Base-by-base conservation (phyloP, 495 filamentous ascomycete genomes). In the Penicillium ochrochloron region DNA sequence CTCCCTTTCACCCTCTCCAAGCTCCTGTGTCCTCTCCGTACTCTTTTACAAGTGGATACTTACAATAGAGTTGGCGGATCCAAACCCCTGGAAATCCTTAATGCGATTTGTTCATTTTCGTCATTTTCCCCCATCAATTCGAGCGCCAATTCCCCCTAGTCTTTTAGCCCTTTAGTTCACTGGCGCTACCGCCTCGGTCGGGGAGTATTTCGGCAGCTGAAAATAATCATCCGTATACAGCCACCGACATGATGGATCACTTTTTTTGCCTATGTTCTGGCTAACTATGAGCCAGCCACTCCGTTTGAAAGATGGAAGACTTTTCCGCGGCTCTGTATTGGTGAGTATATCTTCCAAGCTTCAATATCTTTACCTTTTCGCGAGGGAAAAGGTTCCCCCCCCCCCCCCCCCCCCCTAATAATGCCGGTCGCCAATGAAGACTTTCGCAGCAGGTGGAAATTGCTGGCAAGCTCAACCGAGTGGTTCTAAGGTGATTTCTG, bases 31-130 rank as follows among this genome's bases (percentile, higher is more conserved):
- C 25, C 29, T 33, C 9, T 31, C 14, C 5, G 14, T 23, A 4
- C 25, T 11, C 9, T 12, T n/a, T 12, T 7, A 14, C 27, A 9
- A 57, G 62, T 70, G 67, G 59, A 61, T 60, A 59, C 31, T 19
- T 15, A 31, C 27, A 62, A 62, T 71, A 71, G 64, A 64, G 67
- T 72, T 72, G 54, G 52, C 63, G 54, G 65, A 59, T 50, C 70
- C 70, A 70, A 65, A 44, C 23, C 59, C 61, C 57, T 70, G 65
- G 68, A 63, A 65, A 57, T 64, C 39, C 56, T 64, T 66, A 55
- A 37, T 54, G 14, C 52, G 44, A 37, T 57, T 64, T 67, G 55
- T 21, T 46, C 59, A 48, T 19, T 44, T 44, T 19, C 41, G 7
- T 44, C 8, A 44, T n/a, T 44, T 44, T 8, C 41, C 41, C 15